These are phyloP conservation scores for Mycena metata DNA, from an alignment of 768 basidiomycete genomes.

Conservation along the genomic window DNA sequence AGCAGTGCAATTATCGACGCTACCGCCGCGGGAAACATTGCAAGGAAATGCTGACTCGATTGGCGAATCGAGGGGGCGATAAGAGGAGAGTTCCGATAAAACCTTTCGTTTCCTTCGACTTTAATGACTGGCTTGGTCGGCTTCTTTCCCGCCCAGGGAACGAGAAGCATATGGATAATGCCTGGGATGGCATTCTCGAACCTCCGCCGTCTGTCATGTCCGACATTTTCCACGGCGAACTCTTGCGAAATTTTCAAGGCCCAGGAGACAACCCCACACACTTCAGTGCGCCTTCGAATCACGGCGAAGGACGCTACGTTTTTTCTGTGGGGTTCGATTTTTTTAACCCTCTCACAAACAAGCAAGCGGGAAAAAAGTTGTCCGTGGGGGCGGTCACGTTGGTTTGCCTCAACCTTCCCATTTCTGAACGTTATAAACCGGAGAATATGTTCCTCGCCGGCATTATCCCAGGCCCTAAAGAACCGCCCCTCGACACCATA, in stretches of 20 bases:
- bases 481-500: slow-evolving; percentile 43
- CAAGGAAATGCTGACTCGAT: not conserved
- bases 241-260: not conserved
- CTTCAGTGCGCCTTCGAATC: not conserved
- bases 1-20: not conserved
- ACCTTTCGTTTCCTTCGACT: slow-evolving; percentile 40
- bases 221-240: not conserved
- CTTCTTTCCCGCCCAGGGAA: slow-evolving; percentile 41
- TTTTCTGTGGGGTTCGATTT: slow-evolving; percentile 47
- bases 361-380: slow-evolving; percentile 40
- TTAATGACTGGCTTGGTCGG: slow-evolving; percentile 47
- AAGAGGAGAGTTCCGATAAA: slow-evolving; percentile 38
- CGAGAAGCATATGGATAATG: slow-evolving; percentile 43
- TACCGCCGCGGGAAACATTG: not conserved
- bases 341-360: slow-evolving; percentile 52
- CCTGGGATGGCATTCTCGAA: slow-evolving; percentile 31
- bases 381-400: slow-evolving; percentile 51
- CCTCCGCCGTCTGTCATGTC: too few species aligned
- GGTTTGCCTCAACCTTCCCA: slow-evolving; percentile 54
- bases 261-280: not conserved
- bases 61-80: not conserved
- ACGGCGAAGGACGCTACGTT: not conserved
- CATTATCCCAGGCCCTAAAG: slow-evolving; percentile 52
- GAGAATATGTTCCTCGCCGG: slow-evolving; percentile 54
- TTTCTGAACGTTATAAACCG: slow-evolving; percentile 41